Evolutionary conservation across 2,329 filamentous ascomycete species (phyloP).

Genomic region (Diaporthe caulivora): DNA sequence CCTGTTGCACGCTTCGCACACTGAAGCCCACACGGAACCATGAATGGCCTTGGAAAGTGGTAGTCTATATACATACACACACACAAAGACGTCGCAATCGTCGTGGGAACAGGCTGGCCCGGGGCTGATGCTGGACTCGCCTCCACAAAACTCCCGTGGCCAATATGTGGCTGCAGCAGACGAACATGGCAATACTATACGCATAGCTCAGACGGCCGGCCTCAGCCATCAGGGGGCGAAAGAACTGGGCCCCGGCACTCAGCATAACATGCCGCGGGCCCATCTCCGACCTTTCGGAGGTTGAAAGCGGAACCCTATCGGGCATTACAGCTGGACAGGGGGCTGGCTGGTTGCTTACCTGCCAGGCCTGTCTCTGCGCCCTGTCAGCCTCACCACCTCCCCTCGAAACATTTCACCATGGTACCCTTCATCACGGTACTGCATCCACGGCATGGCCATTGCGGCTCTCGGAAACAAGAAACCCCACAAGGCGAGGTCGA

Average conservation of each 20-base stretch:
- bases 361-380: not conserved
- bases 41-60: too few relatives aligned
- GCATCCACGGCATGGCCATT: not conserved
- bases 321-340: slow-evolving; percentile 26
- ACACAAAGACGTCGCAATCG: too few relatives aligned
- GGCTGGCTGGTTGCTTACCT: not conserved
- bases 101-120: not conserved
- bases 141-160: too few relatives aligned
- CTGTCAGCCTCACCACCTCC: not conserved
- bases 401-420: slow-evolving; percentile 2
- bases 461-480: slow-evolving; percentile 19
- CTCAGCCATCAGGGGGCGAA: slow-evolving; percentile 10
- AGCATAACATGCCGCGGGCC: slow-evolving; percentile 24
- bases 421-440: not conserved
- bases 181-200: not conserved
- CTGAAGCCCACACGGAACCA: too few relatives aligned
- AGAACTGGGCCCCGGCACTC: slow-evolving; percentile 21
- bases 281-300: slow-evolving; percentile 28
- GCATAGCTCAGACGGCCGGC: not conserved
- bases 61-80: too few relatives aligned
- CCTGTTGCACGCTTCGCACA: too few relatives aligned
- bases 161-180: not conserved
- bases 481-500: slow-evolving; percentile 31
- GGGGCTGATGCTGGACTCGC: not conserved
- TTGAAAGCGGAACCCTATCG: slow-evolving; percentile 27